Evolutionary conservation across 441 rosid genomes (phyloP).

Genomic region (Erysimum cheiri): DNA sequence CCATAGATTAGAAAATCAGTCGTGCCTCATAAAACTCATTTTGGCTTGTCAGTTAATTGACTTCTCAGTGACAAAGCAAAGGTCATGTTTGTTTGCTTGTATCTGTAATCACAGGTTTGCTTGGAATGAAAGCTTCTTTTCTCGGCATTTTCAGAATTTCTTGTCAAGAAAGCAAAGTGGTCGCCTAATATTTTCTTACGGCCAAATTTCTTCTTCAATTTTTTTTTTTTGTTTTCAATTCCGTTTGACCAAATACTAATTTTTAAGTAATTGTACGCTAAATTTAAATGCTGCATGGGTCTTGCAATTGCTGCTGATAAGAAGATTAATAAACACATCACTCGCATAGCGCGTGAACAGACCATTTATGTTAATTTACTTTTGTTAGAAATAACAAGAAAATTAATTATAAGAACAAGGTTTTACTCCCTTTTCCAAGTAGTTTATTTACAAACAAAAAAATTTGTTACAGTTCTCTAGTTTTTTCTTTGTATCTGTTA

Average conservation of each 20-base stretch:
- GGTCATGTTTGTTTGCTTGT: conserved; percentile 1
- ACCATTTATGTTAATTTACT: not conserved
- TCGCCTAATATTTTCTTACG: not conserved
- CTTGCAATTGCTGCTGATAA: not conserved
- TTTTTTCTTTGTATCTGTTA: not conserved
- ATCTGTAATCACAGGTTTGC: conserved; percentile 19
- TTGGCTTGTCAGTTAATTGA: not conserved
- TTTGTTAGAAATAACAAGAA: not conserved
- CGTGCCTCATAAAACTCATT: conserved; percentile 6
- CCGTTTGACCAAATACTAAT: too few species aligned
- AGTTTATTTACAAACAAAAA: too few species aligned
- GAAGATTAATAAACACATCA: not conserved
- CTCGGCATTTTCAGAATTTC: conserved; percentile 30
- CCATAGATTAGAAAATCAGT: conserved; percentile 38
- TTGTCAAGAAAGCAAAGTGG: conserved; percentile 29
- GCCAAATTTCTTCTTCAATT: too few species aligned
- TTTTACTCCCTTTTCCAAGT: not conserved
- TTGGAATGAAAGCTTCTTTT: conserved; percentile 33
- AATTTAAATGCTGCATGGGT: not conserved
- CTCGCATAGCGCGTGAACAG: not conserved
- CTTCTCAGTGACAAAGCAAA: not conserved
- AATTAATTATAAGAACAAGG: too few species aligned
- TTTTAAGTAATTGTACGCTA: not conserved
- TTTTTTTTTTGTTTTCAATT: not conserved
- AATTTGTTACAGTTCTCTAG: not conserved